phyloP scores from a whole-genome alignment of 1,284 basidiomycete genomes.

The Fereydounia khargensis region DNA sequence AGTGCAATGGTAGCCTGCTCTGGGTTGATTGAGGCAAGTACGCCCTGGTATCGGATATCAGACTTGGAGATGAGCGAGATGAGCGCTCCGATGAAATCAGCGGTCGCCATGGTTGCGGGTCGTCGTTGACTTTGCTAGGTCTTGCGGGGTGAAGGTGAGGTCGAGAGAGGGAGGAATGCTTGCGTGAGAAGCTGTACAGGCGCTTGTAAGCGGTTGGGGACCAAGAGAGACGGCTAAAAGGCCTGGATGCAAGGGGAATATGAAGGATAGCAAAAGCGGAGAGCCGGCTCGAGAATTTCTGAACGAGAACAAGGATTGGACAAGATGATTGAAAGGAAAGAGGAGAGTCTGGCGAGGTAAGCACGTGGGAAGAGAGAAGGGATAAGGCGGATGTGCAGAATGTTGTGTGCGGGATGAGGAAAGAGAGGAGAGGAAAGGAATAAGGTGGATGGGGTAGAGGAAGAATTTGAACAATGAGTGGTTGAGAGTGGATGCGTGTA shows the following conservation, averaged over 20 bases:
- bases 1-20: constrained; percentile 79
- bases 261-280: too few relatives aligned
- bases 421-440: background rate
- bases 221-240: too few relatives aligned
- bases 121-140: constrained; percentile 1
- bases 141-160: background rate
- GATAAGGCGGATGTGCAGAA: too few relatives aligned
- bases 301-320: too few relatives aligned
- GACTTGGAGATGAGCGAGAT: constrained; percentile 86
- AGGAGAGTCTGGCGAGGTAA: too few relatives aligned
- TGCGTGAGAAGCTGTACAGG: background rate
- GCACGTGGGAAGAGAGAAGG: background rate
- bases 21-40: constrained; percentile 79
- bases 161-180: background rate
- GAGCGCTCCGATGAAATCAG: constrained; percentile 54
- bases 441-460: background rate
- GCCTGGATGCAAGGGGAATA: too few relatives aligned
- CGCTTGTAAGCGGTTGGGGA: too few relatives aligned
- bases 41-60: constrained; percentile 83
- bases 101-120: constrained; percentile 26
- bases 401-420: background rate
- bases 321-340: too few relatives aligned
- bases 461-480: background rate
- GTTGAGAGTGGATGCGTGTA: background rate
- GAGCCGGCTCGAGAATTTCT: too few relatives aligned